A percentile compares a stretch with the other conserved stretches of the same genome.
Conservation (phyloP, 2,329 filamentous ascomycete species). For the Penicillium sp. region DNA sequence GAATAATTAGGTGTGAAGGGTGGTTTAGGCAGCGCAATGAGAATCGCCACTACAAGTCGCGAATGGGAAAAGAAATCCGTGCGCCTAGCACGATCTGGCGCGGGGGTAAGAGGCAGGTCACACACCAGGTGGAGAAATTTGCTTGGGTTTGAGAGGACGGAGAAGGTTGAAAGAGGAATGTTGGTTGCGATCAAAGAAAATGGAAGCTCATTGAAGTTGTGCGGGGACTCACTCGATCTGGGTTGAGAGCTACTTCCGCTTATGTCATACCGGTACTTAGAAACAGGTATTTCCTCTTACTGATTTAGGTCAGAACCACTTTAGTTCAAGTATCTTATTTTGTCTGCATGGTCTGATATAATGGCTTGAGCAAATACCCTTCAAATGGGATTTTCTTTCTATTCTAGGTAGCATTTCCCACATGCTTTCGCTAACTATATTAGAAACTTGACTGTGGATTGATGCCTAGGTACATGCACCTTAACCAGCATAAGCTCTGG, state of each 20-base stretch:
- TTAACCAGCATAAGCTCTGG: neutral
- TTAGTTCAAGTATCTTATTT: neutral
- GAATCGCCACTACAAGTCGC: constrained; percentile 20
- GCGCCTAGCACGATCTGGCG: constrained; percentile 16
- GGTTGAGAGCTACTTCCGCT: constrained; percentile 17
- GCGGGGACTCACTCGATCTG: constrained; percentile 12
- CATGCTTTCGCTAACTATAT: neutral
- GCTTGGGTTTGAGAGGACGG: neutral
- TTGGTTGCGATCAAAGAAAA: constrained; percentile 10
- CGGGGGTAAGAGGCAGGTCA: constrained; percentile 5
- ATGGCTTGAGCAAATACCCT: neutral
- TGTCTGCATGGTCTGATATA: neutral
- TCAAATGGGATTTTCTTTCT: neutral
- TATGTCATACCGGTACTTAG: constrained; percentile 21
- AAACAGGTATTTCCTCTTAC: neutral
- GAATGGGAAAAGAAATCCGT: constrained; percentile 9
- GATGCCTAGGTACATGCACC: neutral
- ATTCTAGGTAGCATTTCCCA: neutral
- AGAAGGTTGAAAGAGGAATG: constrained; percentile 1
- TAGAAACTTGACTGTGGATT: constrained; percentile 1
- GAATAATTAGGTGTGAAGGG: neutral
- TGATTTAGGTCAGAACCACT: neutral
- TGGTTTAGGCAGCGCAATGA: constrained; percentile 7
- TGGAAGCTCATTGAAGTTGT: constrained; percentile 18
- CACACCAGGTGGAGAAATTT: constrained; percentile 3